Percentiles rank a stretch among this genome's conserved stretches.
phyloP scores from a whole-genome alignment of 176 grass and related monocot genomes.

The maize (Zea mays) region Zm-B73-REFERENCE-NAM-5.0 NC_050102.1:117272001-117272500 shows the following conservation, averaged over 20 bases:
- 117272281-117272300: slow-evolving; percentile 20
- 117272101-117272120: slow-evolving; percentile 17
- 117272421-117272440: slow-evolving; percentile 30
- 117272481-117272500: slow-evolving; percentile 4
- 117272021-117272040: slow-evolving; percentile 7
- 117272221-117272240: slow-evolving; percentile 35
- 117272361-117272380: slow-evolving; percentile 16
- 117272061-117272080: not conserved
- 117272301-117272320: slow-evolving; percentile 1
- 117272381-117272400: slow-evolving; percentile 36
- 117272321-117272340: slow-evolving; percentile 11
- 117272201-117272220: slow-evolving; percentile 36
- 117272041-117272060: slow-evolving; percentile 12
- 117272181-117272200: not conserved
- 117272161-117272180: slow-evolving; percentile 29
- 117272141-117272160: slow-evolving; percentile 22
- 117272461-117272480: slow-evolving; percentile 24
- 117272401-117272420: slow-evolving; percentile 39
- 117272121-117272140: not conserved
- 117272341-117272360: slow-evolving; percentile 30
- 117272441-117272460: slow-evolving; percentile 7
- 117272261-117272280: slow-evolving; percentile 28
- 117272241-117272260: slow-evolving; percentile 28
- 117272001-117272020: not conserved
- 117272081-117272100: not conserved